Conservation (phyloP, 2,329 filamentous ascomycete species). For the Teratosphaeria viscida region DNA sequence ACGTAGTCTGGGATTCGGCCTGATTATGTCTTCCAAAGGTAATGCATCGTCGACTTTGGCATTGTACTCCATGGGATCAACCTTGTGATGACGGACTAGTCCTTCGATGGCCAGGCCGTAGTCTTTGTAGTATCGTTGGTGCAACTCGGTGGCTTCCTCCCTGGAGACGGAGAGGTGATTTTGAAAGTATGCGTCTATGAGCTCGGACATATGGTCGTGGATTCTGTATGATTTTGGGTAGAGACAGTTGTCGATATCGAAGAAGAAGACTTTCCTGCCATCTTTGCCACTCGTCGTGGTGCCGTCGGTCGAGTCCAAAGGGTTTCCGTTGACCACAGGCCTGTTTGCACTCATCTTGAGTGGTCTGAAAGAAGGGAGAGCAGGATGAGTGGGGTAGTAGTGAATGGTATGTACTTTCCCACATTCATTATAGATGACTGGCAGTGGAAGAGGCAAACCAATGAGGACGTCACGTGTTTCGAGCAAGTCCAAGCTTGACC, state of each 20-base stretch:
- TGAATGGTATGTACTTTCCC: not conserved
- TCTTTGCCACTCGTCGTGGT: not conserved
- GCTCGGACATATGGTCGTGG: constrained; percentile 73
- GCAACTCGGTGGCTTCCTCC: constrained; percentile 74
- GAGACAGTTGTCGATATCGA: constrained; percentile 97
- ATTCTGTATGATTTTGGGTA: constrained; percentile 72
- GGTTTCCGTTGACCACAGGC: not conserved
- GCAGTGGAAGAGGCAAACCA: not conserved
- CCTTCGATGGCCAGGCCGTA: constrained; percentile 98
- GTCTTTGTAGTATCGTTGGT: constrained; percentile 85
- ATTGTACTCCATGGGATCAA: constrained; percentile 93
- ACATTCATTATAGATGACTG: not conserved
- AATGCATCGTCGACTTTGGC: constrained; percentile 87
- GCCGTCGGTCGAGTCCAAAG: not conserved
- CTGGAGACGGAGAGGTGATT: constrained; percentile 61
- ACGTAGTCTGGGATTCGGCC: constrained; percentile 64
- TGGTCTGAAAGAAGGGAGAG: not conserved
- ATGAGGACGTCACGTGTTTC: not conserved
- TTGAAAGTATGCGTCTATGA: constrained; percentile 61
- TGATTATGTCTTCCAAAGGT: constrained; percentile 74
- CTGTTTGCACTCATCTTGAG: not conserved
- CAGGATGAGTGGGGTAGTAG: not conserved
- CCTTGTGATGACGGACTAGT: constrained; percentile 84
- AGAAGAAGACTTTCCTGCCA: constrained; percentile 44
- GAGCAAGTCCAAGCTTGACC: not conserved